Evolutionary conservation across 148 eudicot genomes (phyloP).

Genomic region (Nyssa sinensis): DNA sequence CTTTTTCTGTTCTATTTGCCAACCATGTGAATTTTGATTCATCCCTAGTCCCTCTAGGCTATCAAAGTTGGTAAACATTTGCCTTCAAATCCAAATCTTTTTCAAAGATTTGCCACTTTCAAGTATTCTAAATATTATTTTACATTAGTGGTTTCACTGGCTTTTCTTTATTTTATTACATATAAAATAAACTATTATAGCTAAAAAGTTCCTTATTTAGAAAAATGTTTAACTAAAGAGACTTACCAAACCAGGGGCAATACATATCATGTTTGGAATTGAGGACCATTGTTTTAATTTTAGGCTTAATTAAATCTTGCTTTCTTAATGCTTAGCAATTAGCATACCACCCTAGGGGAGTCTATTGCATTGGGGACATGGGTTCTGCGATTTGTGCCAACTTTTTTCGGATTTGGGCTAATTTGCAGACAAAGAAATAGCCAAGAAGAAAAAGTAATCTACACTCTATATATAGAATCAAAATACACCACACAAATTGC

Average conservation of each 20-base stretch:
- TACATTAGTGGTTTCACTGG: not conserved
- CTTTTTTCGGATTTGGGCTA: not conserved
- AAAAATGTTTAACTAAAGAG: too few species aligned
- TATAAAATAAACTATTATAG: not conserved
- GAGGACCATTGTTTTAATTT: not conserved
- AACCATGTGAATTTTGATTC: not conserved
- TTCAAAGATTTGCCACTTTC: slow-evolving; percentile 20
- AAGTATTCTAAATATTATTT: not conserved
- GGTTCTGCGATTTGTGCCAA: not conserved
- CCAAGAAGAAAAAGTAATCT: too few species aligned
- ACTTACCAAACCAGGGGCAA: not conserved
- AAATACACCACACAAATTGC: not conserved
- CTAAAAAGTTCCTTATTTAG: not conserved
- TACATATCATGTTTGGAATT: not conserved
- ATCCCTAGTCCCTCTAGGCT: slow-evolving; percentile 1
- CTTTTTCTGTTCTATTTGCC: too few species aligned
- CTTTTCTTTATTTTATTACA: not conserved
- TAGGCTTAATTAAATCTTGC: not conserved
- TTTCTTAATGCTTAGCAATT: too few species aligned
- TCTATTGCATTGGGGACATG: not conserved
- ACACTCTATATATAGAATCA: too few species aligned
- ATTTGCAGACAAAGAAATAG: slow-evolving; percentile 5
- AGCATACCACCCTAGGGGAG: slow-evolving; percentile 8
- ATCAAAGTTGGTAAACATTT: not conserved
- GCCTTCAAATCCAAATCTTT: slow-evolving; percentile 15